Evolutionary conservation across 2,329 filamentous ascomycete species (phyloP).

Genomic region (Paraphoma sp.): DNA sequence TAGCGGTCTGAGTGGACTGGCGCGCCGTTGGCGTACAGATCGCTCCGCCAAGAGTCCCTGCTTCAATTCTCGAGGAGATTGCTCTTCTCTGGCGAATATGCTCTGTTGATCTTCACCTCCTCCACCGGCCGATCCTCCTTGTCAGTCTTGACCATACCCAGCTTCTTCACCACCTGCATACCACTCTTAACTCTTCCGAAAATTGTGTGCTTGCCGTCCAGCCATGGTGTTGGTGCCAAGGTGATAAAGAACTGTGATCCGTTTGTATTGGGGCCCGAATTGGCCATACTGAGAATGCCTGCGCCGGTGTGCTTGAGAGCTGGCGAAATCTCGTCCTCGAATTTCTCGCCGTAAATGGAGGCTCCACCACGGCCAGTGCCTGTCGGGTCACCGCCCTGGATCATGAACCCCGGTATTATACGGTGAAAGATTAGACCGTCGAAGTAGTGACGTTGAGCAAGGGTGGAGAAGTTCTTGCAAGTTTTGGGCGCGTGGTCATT

Average conservation of each 20-base stretch:
- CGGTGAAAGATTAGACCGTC: slow-evolving; percentile 87
- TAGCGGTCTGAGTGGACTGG: too few relatives aligned
- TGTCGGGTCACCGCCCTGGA: slow-evolving; percentile 92
- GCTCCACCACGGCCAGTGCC: slow-evolving; percentile 88
- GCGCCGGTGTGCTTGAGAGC: slow-evolving; percentile 89
- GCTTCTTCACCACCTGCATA: slow-evolving; percentile 81
- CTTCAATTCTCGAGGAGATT: slow-evolving; percentile 1
- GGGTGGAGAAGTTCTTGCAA: slow-evolving; percentile 85
- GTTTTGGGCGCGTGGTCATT: slow-evolving; percentile 85
- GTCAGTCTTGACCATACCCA: slow-evolving; percentile 87
- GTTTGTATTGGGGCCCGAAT: slow-evolving; percentile 90
- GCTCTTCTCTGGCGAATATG: slow-evolving; percentile 69
- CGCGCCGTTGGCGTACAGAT: too few relatives aligned
- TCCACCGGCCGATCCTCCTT: slow-evolving; percentile 80
- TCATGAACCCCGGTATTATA: slow-evolving; percentile 95
- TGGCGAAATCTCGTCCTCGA: slow-evolving; percentile 86
- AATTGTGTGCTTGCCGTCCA: slow-evolving; percentile 96
- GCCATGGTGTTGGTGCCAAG: slow-evolving; percentile 90
- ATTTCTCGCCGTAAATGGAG: slow-evolving; percentile 91
- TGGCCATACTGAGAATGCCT: slow-evolving; percentile 95
- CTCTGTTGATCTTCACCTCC: slow-evolving; percentile 79
- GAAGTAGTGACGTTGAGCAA: slow-evolving; percentile 86
- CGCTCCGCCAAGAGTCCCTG: too few relatives aligned
- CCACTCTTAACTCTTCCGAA: slow-evolving; percentile 90
- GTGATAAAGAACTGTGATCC: slow-evolving; percentile 97